Base-by-base conservation (phyloP, 2,329 filamentous ascomycete genomes). In the Arthrobotrys sphaeroides region DNA sequence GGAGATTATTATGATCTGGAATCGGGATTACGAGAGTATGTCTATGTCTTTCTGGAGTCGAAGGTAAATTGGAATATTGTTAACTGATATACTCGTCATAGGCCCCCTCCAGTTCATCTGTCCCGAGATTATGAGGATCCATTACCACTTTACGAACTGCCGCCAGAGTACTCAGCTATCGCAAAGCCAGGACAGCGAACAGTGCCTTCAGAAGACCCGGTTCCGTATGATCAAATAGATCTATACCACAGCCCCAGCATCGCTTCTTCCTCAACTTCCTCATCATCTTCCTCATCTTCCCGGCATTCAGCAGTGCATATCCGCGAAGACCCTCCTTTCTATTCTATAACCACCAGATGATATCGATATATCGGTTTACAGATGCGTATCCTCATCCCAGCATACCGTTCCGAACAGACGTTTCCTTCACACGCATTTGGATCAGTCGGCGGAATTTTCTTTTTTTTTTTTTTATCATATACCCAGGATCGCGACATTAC, bases 81-180 rank as follows among this genome's bases (percentile, higher is more conserved):
- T 49, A 28, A 12, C 38, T 74, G 40, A 74, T 28, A 26, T 33
- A 12, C 18, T 28, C 13, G 3, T 10, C 3, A 65, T 60, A 75
- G 72, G 13, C 72, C 72, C 12, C 72, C 72, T 62, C 72, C 72
- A 6, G 72, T 75, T 20, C 72, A 75, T 16, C 40, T 69, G 20
- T 47, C 64, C 28, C 47, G 64, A 38, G 72, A 75, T 10, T 64
- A 65, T 10, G 72, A 69, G 31, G 72, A 75, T n/a, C 72, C 72
- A 24, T 38, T 75, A 13, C 72, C 72, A 1, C 64, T 75, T 24
- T 75, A 75, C 40, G 72, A 75, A 65, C 31, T 69, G 2, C 72
- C 72, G 26, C 72, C 72, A 51, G 72, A 75, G 16, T 75, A 75
- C 18, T 69, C 64, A 5, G 72, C 72, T 49, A 75, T 75, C 22